A percentile compares a stretch with the other conserved stretches of the same genome.
These are phyloP conservation scores for Cyberlindnera meyerae DNA, from an alignment of 805 yeast genomes.

Conservation along the genomic window DNA sequence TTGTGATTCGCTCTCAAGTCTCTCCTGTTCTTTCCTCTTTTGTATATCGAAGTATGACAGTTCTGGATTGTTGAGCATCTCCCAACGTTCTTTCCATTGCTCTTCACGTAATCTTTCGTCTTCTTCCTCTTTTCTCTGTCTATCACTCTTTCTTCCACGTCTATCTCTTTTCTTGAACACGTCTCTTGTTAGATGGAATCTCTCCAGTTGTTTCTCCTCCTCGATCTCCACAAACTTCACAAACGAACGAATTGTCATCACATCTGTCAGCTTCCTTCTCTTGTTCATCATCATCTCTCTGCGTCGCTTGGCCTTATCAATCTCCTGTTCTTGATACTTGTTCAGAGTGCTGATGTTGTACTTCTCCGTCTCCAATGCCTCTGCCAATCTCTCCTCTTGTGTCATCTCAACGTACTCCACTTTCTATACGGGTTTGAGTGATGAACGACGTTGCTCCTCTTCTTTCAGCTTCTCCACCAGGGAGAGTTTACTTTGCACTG, in stretches of 20 bases:
- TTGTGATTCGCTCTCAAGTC: too few species aligned
- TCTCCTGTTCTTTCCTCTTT: background rate
- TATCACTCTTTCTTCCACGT: constrained; percentile 39
- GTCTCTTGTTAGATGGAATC: constrained; percentile 35
- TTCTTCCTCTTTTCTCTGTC: constrained; percentile 34
- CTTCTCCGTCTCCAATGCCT: constrained; percentile 83
- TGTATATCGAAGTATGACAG: constrained; percentile 2
- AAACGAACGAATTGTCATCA: constrained; percentile 46
- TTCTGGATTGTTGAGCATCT: constrained; percentile 18
- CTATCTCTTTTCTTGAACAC: constrained; percentile 39
- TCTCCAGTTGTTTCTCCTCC: constrained; percentile 53
- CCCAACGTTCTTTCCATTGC: constrained; percentile 26
- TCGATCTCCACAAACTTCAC: constrained; percentile 54
- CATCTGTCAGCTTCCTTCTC: constrained; percentile 55
- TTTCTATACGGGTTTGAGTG: constrained; percentile 37
- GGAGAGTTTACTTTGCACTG: constrained; percentile 72
- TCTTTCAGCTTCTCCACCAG: constrained; percentile 66
- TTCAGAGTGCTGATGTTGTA: constrained; percentile 69
- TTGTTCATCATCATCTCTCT: constrained; percentile 65
- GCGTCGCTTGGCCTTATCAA: constrained; percentile 71
- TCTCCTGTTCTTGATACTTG: constrained; percentile 78
- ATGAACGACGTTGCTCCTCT: constrained; percentile 55
- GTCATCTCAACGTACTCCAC: constrained; percentile 39
- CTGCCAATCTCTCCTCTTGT: constrained; percentile 47
- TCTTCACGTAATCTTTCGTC: constrained; percentile 28